Conservation (phyloP, 2,329 filamentous ascomycete genomes). For the Escovopsis sp. region DNA sequence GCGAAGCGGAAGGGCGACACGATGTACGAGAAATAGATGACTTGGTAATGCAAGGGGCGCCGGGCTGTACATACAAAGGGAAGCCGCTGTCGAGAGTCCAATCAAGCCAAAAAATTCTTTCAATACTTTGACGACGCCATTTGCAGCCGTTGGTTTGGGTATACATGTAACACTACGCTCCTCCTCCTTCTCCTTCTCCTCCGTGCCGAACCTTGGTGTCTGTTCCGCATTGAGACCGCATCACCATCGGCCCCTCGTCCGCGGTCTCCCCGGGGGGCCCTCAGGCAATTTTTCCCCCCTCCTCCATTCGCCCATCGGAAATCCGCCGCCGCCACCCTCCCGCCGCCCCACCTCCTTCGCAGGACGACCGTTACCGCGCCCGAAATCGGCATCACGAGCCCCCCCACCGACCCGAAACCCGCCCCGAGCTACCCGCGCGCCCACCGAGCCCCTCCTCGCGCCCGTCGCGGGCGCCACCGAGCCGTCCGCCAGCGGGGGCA, state of each 20-base stretch:
- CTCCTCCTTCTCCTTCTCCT: too few relatives aligned
- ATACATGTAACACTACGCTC: slow-evolving; percentile 10
- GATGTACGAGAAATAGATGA: slow-evolving; percentile 43
- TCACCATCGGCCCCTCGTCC: slow-evolving; percentile 17
- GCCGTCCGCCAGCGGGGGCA: slow-evolving; percentile 61
- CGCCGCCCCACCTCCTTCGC: slow-evolving; percentile 22
- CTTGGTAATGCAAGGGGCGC: slow-evolving; percentile 5
- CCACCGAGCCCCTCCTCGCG: slow-evolving; percentile 12
- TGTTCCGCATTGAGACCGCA: not conserved
- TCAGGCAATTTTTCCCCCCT: slow-evolving; percentile 48
- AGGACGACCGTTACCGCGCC: slow-evolving; percentile 20
- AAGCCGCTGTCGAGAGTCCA: slow-evolving; percentile 5
- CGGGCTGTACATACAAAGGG: slow-evolving; percentile 24
- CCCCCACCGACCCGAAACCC: slow-evolving; percentile 11
- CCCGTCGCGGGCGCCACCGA: slow-evolving; percentile 49
- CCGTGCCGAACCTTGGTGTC: not conserved
- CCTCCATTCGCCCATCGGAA: slow-evolving; percentile 47
- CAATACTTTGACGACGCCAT: not conserved
- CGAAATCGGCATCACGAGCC: slow-evolving; percentile 14
- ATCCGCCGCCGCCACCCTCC: slow-evolving; percentile 20
- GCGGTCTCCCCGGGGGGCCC: slow-evolving; percentile 19
- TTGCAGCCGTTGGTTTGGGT: slow-evolving; percentile 10
- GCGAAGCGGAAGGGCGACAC: slow-evolving; percentile 80
- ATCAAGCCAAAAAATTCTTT: not conserved
- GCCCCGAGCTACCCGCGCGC: slow-evolving; percentile 11